Percentiles rank a stretch among this genome's conserved stretches.
These are phyloP conservation scores for Ganoderma lucidum DNA, from an alignment of 1,284 basidiomycete genomes.

Conservation along the genomic window DNA sequence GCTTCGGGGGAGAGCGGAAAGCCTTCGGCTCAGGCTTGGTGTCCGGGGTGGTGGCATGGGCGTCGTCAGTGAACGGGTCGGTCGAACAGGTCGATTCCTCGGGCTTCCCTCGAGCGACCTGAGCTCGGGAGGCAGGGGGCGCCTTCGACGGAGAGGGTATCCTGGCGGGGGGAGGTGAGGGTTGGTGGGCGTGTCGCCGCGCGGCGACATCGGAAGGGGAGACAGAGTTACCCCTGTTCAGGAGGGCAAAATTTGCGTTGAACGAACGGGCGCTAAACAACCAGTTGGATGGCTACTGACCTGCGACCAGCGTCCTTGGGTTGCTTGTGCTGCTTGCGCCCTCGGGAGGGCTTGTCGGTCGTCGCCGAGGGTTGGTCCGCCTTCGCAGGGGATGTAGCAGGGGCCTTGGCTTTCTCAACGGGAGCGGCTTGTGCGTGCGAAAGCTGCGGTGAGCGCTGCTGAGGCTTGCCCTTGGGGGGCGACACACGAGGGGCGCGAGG, in stretches of 20 bases:
- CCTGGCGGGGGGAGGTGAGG: slow-evolving; percentile 58
- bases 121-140: slow-evolving; percentile 43
- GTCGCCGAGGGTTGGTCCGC: slow-evolving; percentile 30
- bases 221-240: slow-evolving; percentile 55
- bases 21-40: slow-evolving; percentile 38
- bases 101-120: slow-evolving; percentile 32
- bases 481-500: slow-evolving; percentile 43
- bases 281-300: slow-evolving; percentile 32
- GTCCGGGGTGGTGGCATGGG: slow-evolving; percentile 20
- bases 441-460: slow-evolving; percentile 39
- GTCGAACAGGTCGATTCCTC: slow-evolving; percentile 53
- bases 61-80: slow-evolving; percentile 64
- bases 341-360: slow-evolving; percentile 42
- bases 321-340: slow-evolving; percentile 44
- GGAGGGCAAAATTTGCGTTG: slow-evolving; percentile 16
- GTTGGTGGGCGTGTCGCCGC: slow-evolving; percentile 60
- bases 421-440: slow-evolving; percentile 39
- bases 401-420: slow-evolving; percentile 43
- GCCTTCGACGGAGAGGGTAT: slow-evolving; percentile 67
- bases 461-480: slow-evolving; percentile 43
- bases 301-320: slow-evolving; percentile 43
- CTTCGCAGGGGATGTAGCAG: slow-evolving; percentile 28
- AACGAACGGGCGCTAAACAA: slow-evolving; percentile 26
- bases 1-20: slow-evolving; percentile 47
- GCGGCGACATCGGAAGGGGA: slow-evolving; percentile 50